Base-by-base conservation (phyloP, 2,329 filamentous ascomycete species). In the Sporothrix brunneoviolacea region DNA sequence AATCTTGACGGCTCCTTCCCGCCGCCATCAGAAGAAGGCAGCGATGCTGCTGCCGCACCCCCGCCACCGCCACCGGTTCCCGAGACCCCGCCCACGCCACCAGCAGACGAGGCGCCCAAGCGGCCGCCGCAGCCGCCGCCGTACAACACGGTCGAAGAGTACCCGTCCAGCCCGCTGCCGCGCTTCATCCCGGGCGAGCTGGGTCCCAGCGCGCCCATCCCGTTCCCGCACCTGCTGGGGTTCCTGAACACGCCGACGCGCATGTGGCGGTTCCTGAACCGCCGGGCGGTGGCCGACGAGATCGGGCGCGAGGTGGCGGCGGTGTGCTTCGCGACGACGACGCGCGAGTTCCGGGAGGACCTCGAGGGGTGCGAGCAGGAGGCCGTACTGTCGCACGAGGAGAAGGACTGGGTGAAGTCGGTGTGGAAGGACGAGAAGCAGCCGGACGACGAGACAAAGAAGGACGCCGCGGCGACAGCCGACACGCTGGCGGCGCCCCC, bases 241-340 rank as follows among this genome's bases (percentile, higher is more conserved):
- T 95, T 98, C 73, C 72, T 87, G 55, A 91, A 93, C 70, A 96
- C 91, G 3, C 87, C 90, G 1, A 86, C 83, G 57, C 84, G 93
- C 54, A 75, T 97, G 54, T 86, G 86, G 62, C 86, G 93, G 57
- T 98, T 91, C 76, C 74, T 98, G 54, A 95, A 85, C 65, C 84
- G 85, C 54, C 85, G 93, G 48, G 71, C 80, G 55, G 76, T 95
- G n/a, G 91, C 91, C 56, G 91, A 98, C 63, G 77, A 84, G 40
- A 83, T 96, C 54, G 93, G 93, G 46, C 84, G 88, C 37, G 83
- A 96, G 57, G 89, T 94, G 16, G 91, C 91, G 1, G 86, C 89
- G 32, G 83, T 86, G 32, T 91, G 94, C 53, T 80, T 96, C 33
- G 81, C 74, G 50, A 68, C 72, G 8, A 65, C 73, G 6, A 66